A percentile compares a stretch with the other conserved stretches of the same genome.
phyloP scores from a whole-genome alignment of 2,329 filamentous ascomycete species.

The Immersiporthe knoxdaviesiana region DNA sequence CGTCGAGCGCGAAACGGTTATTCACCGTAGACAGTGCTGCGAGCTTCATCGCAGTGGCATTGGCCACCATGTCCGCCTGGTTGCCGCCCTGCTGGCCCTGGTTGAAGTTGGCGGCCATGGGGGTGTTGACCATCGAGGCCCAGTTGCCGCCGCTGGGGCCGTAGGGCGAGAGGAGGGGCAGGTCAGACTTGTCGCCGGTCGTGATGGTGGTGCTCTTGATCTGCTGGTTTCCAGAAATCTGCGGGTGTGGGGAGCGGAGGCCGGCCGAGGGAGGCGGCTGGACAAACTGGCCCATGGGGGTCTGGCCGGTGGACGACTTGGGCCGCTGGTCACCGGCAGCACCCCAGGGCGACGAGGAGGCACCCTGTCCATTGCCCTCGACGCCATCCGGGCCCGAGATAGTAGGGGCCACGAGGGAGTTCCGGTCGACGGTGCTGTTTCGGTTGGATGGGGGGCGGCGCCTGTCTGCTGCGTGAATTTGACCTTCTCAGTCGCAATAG shows the following conservation, averaged over 20 bases:
- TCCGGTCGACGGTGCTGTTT: slow-evolving; percentile 83
- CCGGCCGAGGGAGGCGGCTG: slow-evolving; percentile 76
- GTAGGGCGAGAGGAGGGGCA: slow-evolving; percentile 86
- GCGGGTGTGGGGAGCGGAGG: slow-evolving; percentile 79
- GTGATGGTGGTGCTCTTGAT: slow-evolving; percentile 85
- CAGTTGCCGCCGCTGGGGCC: slow-evolving; percentile 84
- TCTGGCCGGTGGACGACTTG: slow-evolving; percentile 78
- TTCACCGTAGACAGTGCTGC: slow-evolving; percentile 97
- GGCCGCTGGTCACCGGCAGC: slow-evolving; percentile 60
- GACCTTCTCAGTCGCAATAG: slow-evolving; percentile 97
- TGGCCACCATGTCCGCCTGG: slow-evolving; percentile 97
- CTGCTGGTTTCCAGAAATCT: slow-evolving; percentile 67
- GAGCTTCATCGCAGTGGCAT: slow-evolving; percentile 98
- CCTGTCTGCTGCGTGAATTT: slow-evolving; percentile 96
- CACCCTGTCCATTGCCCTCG: slow-evolving; percentile 65
- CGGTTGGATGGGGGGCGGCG: slow-evolving; percentile 88
- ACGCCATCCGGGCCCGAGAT: slow-evolving; percentile 71
- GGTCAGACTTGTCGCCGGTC: slow-evolving; percentile 72
- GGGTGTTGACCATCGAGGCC: slow-evolving; percentile 98
- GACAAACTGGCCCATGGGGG: slow-evolving; percentile 92
- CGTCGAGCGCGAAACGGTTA: slow-evolving; percentile 94
- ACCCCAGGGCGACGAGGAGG: slow-evolving; percentile 86
- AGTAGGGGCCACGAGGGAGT: slow-evolving; percentile 73
- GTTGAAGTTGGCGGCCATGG: slow-evolving; percentile 87
- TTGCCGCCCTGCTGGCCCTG: slow-evolving; percentile 63